Conservation (phyloP, 2,329 filamentous ascomycete genomes). For the Akanthomyces muscarius region DNA sequence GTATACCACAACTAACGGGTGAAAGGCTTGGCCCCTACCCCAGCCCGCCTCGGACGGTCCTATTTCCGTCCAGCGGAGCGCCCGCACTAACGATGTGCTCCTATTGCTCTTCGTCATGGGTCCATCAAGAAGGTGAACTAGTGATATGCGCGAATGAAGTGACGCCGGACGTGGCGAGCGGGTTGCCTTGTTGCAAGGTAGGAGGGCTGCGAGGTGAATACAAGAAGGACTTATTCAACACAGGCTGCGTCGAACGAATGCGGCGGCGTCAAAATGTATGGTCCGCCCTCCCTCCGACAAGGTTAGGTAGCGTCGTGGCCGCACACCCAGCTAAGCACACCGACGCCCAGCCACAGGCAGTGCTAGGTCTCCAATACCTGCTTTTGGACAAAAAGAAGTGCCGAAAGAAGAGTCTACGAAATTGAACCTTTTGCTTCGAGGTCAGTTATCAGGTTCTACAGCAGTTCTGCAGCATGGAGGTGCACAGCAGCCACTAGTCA, state of each 20-base stretch:
- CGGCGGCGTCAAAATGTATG: background rate
- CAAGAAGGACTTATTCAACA: background rate
- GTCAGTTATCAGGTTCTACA: constrained; percentile 1
- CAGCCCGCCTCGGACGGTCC: constrained; percentile 7
- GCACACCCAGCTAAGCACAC: background rate
- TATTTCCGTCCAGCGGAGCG: constrained; percentile 10
- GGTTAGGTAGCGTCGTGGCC: background rate
- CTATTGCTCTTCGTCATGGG: background rate
- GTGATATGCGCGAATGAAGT: background rate
- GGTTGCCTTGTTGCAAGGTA: background rate
- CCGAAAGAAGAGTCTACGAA: background rate
- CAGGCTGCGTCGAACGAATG: background rate
- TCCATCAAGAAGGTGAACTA: too few relatives aligned
- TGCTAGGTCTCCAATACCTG: background rate
- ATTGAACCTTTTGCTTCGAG: too few relatives aligned
- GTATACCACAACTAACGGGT: background rate
- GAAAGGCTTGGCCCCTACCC: constrained; percentile 5
- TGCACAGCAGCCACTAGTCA: background rate
- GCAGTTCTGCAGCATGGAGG: background rate
- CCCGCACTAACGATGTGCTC: constrained; percentile 4
- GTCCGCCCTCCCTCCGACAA: background rate
- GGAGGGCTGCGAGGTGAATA: background rate
- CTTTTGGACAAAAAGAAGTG: background rate
- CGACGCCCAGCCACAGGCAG: background rate
- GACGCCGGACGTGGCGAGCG: too few relatives aligned